These are phyloP conservation scores for Hippophae tibetana DNA, from an alignment of 306 rosid species.

Conservation along the genomic window DNA sequence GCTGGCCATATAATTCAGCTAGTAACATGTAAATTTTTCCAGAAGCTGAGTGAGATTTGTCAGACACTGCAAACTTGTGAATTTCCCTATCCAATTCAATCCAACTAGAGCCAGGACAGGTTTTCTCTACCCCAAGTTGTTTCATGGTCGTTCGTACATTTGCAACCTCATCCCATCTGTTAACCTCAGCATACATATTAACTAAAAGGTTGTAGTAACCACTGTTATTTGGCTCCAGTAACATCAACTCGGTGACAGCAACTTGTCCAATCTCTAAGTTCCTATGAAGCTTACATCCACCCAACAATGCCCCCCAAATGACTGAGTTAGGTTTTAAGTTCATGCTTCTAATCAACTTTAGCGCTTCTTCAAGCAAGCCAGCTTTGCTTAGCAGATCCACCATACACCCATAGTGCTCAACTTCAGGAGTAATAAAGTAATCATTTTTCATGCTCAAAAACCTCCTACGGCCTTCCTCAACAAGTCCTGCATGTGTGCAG, in stretches of 20 bases:
- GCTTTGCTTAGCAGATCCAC: slow-evolving; percentile 72
- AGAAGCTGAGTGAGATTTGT: slow-evolving; percentile 42
- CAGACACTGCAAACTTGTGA: slow-evolving; percentile 58
- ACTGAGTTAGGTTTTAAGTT: slow-evolving; percentile 41
- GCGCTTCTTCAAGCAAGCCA: slow-evolving; percentile 63
- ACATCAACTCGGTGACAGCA: slow-evolving; percentile 37
- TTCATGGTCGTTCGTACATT: slow-evolving; percentile 52
- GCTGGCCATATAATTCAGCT: slow-evolving; percentile 42
- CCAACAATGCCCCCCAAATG: slow-evolving; percentile 77
- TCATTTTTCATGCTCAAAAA: slow-evolving; percentile 51
- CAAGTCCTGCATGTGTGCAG: slow-evolving; percentile 67
- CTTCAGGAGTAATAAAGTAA: slow-evolving; percentile 37
- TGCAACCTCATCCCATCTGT: slow-evolving; percentile 55
- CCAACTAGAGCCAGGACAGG: slow-evolving; percentile 72
- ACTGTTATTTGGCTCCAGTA: slow-evolving; percentile 57
- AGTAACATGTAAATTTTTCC: slow-evolving; percentile 35
- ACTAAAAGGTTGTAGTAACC: slow-evolving; percentile 57
- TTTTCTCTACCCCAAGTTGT: slow-evolving; percentile 57
- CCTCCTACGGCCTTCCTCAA: slow-evolving; percentile 49
- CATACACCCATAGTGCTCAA: slow-evolving; percentile 81
- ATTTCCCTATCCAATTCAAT: slow-evolving; percentile 44
- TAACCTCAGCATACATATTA: slow-evolving; percentile 56
- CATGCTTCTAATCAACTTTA: slow-evolving; percentile 53
- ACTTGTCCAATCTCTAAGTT: slow-evolving; percentile 49
- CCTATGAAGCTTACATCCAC: slow-evolving; percentile 61